phyloP scores from a whole-genome alignment of 257 asterid genomes.

The Solanum ossicruentum region DNA sequence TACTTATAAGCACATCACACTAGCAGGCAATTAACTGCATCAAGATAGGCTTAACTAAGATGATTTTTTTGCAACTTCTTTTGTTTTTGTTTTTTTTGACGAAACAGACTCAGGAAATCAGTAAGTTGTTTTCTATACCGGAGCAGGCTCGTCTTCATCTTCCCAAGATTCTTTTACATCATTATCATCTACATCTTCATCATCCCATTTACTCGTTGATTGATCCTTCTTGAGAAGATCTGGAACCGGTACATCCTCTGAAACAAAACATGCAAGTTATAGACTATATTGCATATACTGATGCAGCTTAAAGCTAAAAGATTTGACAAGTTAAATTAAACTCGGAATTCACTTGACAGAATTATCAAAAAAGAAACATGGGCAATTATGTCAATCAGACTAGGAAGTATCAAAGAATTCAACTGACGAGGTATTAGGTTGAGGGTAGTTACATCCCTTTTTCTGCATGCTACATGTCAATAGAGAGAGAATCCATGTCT shows the following conservation, averaged over 20 bases:
- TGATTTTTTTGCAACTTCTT: neutral
- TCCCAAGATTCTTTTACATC: constrained; percentile 94
- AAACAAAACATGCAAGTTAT: constrained; percentile 1
- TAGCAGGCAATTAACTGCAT: neutral
- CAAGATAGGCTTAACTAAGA: neutral
- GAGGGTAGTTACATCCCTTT: neutral
- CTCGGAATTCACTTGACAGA: neutral
- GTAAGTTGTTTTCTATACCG: constrained; percentile 17
- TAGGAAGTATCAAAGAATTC: neutral
- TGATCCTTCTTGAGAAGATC: constrained; percentile 45
- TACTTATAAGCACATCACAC: neutral
- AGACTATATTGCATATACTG: neutral
- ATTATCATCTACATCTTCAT: constrained; percentile 66
- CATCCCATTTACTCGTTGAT: constrained; percentile 60
- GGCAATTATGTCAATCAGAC: neutral
- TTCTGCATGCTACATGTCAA: neutral
- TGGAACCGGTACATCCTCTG: constrained; percentile 67
- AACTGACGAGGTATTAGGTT: neutral
- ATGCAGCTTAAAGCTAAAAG: neutral
- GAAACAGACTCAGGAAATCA: neutral
- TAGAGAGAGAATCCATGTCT: neutral
- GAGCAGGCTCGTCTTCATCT: constrained; percentile 76
- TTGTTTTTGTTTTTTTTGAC: no score
- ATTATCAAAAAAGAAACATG: neutral
- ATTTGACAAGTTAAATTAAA: neutral